These are phyloP conservation scores for Orychophragmus violaceus DNA, from an alignment of 345 rosid species.

Conservation along the genomic window DNA sequence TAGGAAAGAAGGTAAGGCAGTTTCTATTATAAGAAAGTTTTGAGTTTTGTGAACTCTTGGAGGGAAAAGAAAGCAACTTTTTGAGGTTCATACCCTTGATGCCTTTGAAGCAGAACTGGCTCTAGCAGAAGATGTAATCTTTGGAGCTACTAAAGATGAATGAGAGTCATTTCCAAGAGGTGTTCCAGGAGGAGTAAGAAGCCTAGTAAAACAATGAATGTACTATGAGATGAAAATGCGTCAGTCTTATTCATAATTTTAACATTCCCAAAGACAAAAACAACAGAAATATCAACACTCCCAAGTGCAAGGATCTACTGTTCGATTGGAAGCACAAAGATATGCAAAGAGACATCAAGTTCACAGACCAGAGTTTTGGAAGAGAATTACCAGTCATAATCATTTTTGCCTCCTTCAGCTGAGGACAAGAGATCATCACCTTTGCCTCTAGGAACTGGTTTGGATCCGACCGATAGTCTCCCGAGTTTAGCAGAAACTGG, in stretches of 20 bases:
- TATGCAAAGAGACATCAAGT: slow-evolving; percentile 9
- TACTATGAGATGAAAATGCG: neutral
- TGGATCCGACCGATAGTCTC: slow-evolving; percentile 69
- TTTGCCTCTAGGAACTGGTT: slow-evolving; percentile 45
- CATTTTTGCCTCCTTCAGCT: slow-evolving; percentile 78
- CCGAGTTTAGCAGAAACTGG: slow-evolving; percentile 64
- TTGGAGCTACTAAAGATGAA: slow-evolving; percentile 45
- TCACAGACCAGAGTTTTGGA: neutral
- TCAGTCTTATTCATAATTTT: neutral
- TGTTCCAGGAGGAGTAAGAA: slow-evolving; percentile 98
- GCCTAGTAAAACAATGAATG: slow-evolving; percentile 45
- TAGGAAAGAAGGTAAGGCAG: slow-evolving; percentile 6
- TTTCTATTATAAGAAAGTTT: neutral
- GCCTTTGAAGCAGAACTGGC: slow-evolving; percentile 67
- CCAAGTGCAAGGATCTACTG: neutral
- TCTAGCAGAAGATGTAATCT: slow-evolving; percentile 51
- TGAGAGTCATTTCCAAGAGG: slow-evolving; percentile 72
- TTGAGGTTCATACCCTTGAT: slow-evolving; percentile 61
- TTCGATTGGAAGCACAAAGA: neutral
- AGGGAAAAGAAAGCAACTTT: neutral
- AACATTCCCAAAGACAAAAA: neutral
- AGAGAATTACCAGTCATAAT: slow-evolving; percentile 73
- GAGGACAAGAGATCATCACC: slow-evolving; percentile 75
- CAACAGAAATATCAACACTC: neutral
- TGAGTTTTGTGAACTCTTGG: neutral